Conservation (phyloP, 164 flowering plant species). For the Tetracentron sinense region DNA sequence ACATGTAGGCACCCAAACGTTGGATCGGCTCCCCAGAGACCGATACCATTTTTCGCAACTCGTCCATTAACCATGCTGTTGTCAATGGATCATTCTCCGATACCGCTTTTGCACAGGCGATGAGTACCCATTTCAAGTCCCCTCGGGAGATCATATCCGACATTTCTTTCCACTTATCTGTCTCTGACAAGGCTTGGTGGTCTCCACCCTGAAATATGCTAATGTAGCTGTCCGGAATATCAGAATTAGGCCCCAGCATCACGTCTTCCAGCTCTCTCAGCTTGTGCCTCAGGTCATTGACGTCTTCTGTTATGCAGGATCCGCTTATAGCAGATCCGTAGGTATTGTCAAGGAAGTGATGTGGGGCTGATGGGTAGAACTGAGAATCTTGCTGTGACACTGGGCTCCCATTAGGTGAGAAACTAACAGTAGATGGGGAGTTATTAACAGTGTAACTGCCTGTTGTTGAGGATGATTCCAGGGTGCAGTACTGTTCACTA, state of each 20-base stretch:
- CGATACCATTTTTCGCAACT: conserved; percentile 45
- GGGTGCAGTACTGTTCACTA: conserved; percentile 29
- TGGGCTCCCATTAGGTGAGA: conserved; percentile 34
- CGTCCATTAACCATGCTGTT: conserved; percentile 38
- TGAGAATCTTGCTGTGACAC: conserved; percentile 38
- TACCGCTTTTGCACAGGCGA: conserved; percentile 42
- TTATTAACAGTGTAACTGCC: conserved; percentile 17
- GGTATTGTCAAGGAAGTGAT: conserved; percentile 26
- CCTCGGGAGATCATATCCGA: conserved; percentile 26
- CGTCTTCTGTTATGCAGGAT: conserved; percentile 49
- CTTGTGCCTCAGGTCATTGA: conserved; percentile 32
- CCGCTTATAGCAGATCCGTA: conserved; percentile 38
- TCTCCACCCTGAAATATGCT: conserved; percentile 12
- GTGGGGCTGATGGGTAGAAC: conserved; percentile 12
- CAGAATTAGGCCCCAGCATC: conserved; percentile 37
- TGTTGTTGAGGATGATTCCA: conserved; percentile 43
- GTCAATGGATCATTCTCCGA: conserved; percentile 34
- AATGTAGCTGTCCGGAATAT: conserved; percentile 19
- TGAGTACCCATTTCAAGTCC: conserved; percentile 37
- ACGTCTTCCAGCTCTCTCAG: conserved; percentile 14
- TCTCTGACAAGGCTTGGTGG: conserved; percentile 20
- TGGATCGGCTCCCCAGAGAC: conserved; percentile 57
- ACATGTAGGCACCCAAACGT: conserved; percentile 50
- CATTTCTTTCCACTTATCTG: conserved; percentile 31
- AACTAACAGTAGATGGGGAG: conserved; percentile 27